Evolutionary conservation across 768 basidiomycete genomes (phyloP), one percentile per base, ranked within the genome.

Genomic region (Lactarius vividus): DNA sequence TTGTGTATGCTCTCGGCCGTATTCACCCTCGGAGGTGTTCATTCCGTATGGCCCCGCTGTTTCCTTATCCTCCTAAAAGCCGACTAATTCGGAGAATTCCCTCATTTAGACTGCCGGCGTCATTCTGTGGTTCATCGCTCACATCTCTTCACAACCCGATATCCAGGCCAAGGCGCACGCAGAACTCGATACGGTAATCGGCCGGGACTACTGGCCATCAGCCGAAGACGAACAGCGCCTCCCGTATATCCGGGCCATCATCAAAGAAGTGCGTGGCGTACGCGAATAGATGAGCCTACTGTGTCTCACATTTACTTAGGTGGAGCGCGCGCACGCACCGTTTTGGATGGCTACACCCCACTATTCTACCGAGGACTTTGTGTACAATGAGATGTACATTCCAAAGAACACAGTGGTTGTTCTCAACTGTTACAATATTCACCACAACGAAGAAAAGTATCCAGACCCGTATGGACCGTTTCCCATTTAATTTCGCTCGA

Each of bases 391-490:
- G 20, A 72, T 70, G 68, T 72, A 63, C 58, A 75, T 77, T 18
- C 76, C 76, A 11, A 73, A 74, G 61, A 72, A 70, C 49, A 73
- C 72, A 2, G 69, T 68, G 4, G 31, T 76, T 11, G 64, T 77
- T 40, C 57, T 72, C n/a, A 77, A 77, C 49, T 69, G 64, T 26
- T 74, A 69, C 65, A 70, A 58, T 16, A 64, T 74, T 28, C 74
- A 74, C 56, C 74, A 72, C 44, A 69, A 75, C 55, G 72, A 75
- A 29, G 68, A 73, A 56, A 75, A 80, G 16, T 74, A 83, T 65
- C 75, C 79, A 1, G 78, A 83, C 63, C 75, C 82, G 55, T 75
- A 74, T 61, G 73, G 1, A 59, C 20, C 63, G n/a, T 76, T 77
- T 64, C 71, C 75, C 54, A 3, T 31, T 20, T 53, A 28, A 5